phyloP scores from a whole-genome alignment of 108 stramenopile species.

The Nannochloropsis salina region DNA sequence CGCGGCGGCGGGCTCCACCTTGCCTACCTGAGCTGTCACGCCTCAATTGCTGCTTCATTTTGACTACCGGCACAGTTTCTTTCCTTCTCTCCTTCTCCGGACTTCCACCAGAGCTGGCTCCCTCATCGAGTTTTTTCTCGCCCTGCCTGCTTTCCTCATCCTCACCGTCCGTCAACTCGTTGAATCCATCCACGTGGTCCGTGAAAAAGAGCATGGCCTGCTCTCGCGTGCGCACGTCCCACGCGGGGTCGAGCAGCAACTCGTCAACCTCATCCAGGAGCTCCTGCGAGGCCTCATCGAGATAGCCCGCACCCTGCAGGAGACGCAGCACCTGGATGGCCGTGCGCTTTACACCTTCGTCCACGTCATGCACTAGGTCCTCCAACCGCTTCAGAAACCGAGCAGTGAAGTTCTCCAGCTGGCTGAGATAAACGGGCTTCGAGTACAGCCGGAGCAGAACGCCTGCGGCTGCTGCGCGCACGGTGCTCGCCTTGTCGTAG shows the following conservation, averaged over 20 bases:
- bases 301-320: background rate
- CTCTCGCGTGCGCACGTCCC: background rate
- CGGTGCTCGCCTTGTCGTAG: background rate
- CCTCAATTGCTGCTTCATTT: background rate
- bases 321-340: background rate
- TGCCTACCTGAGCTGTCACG: background rate
- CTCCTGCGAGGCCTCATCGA: background rate
- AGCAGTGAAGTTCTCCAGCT: background rate
- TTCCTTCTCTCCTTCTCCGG: background rate
- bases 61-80: background rate
- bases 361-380: background rate
- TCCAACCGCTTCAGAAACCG: conserved; percentile 3
- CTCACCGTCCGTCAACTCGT: background rate
- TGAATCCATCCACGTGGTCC: background rate
- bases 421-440: background rate
- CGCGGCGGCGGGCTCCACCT: background rate
- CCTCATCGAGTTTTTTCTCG: background rate
- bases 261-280: conserved; percentile 12
- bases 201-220: background rate
- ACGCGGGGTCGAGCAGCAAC: background rate
- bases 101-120: background rate
- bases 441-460: background rate
- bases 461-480: background rate
- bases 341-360: conserved; percentile 5
- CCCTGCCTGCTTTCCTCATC: background rate